Evolutionary conservation across 176 grass and related monocot species (phyloP).

Genomic region (Puya raimondii): DNA sequence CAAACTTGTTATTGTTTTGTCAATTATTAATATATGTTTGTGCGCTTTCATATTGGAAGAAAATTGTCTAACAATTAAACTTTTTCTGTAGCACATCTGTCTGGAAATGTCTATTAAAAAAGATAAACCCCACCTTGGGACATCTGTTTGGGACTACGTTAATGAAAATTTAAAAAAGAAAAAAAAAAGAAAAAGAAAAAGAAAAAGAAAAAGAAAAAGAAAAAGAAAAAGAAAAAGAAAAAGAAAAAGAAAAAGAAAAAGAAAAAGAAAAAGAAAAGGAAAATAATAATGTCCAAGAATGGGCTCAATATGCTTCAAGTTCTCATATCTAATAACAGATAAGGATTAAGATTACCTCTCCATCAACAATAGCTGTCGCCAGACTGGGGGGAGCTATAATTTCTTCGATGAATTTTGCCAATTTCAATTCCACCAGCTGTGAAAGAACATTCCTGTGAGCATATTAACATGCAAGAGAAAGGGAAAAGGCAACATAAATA

Average conservation of each 20-base stretch:
- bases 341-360: constrained; percentile 48
- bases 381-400: constrained; percentile 86
- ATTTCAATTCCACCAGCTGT: constrained; percentile 70
- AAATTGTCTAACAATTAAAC: no score
- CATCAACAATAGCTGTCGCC: constrained; percentile 90
- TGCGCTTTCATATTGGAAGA: no score
- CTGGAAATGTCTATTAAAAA: no score
- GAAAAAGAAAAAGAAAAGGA: not conserved
- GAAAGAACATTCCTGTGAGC: constrained; percentile 17
- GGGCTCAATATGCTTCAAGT: not conserved
- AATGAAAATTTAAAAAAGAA: no score
- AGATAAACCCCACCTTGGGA: not conserved
- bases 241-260: no score
- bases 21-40: no score
- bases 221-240: not conserved
- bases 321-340: not conserved
- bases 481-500: not conserved
- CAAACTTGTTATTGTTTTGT: no score
- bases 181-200: no score
- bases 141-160: no score
- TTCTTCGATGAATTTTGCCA: constrained; percentile 97
- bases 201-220: not conserved
- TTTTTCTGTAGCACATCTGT: no score
- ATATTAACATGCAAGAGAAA: not conserved
- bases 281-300: not conserved